Base-by-base conservation (phyloP, 2,329 filamentous ascomycete genomes). In the Coleophoma eucalyptorum region DNA sequence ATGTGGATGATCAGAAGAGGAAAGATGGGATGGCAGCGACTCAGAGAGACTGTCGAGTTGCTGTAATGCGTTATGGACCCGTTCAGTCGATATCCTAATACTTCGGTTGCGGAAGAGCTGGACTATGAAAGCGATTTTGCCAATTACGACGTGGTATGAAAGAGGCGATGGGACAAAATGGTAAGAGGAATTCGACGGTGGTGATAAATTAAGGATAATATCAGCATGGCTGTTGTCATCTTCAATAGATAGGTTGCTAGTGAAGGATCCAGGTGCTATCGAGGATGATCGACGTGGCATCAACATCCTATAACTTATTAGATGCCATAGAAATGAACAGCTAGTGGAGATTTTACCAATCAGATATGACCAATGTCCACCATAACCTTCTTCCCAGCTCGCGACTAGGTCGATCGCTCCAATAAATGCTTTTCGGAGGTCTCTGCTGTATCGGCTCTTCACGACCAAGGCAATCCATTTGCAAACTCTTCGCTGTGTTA, bases 301-400 rank as follows among this genome's bases (percentile, higher is more conserved):
- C 11, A 34, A 44, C 41, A 50, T 44, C 48, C 48, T 50, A 26
- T 4, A 26, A 26, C 4, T 26, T 4, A 7, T 26, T 7, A 26
- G 21, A 26, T 26, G 21, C 11, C 13, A 38, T 10, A 44, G 18
- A 35, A 4, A n/a, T 40, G 38, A 21, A 43, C 21, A 50, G 40
- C 7, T 15, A 26, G 37, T 2, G 4, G 13, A 15, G 35, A 18
- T 4, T 21, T 21, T 45, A 50, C 48, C 48, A 50, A 26, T 50
- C 48, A 38, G 40, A 50, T 3, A 50, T 45, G 3, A 50, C 48
- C 34, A 50, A 44, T 10, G 48, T 50, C 48, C 48, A 50, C 48
- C 48, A 50, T 10, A 50, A 16, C 18, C 48, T 35, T 44, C 40
- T 37, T 11, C 48, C 48, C 15, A 50, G 21, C 13, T 50, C 48